A percentile compares a stretch with the other conserved stretches of the same genome.
Conservation (phyloP, 1,284 basidiomycete species). For the Puccinia triticina region DNA sequence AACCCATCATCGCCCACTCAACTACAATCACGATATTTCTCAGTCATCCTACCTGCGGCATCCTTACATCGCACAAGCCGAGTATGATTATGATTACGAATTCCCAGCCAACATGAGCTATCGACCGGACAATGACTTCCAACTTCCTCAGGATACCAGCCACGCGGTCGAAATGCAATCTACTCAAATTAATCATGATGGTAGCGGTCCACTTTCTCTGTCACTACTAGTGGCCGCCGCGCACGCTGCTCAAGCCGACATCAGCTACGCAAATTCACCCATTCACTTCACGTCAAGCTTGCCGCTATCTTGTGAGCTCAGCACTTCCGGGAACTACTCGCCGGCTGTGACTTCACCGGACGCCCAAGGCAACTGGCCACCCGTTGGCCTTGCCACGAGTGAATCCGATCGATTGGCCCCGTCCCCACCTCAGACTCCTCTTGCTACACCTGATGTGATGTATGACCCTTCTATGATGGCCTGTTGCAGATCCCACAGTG, state of each 20-base stretch:
- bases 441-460: slow-evolving; percentile 23
- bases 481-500: neutral
- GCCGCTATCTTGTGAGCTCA: neutral
- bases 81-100: slow-evolving; percentile 25
- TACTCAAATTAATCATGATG: slow-evolving; percentile 13
- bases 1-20: slow-evolving; percentile 10
- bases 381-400: slow-evolving; percentile 10
- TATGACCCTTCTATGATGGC: slow-evolving; percentile 19
- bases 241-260: slow-evolving; percentile 28
- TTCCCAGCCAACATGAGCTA: slow-evolving; percentile 2
- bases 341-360: slow-evolving; percentile 12
- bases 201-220: slow-evolving; percentile 1
- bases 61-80: neutral
- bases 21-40: slow-evolving; percentile 8
- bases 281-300: slow-evolving; percentile 1
- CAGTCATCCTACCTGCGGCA: slow-evolving; percentile 22
- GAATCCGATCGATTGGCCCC: slow-evolving; percentile 18
- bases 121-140: neutral
- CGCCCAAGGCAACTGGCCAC: slow-evolving; percentile 10
- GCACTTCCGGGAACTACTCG: slow-evolving; percentile 1
- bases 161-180: slow-evolving; percentile 11
- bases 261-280: neutral
- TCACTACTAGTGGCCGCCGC: slow-evolving; percentile 37
- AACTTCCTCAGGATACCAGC: neutral
- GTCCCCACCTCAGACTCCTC: slow-evolving; percentile 35